Base-by-base conservation (phyloP, 345 rosid genomes). In the Microthlaspi erraticum region DNA sequence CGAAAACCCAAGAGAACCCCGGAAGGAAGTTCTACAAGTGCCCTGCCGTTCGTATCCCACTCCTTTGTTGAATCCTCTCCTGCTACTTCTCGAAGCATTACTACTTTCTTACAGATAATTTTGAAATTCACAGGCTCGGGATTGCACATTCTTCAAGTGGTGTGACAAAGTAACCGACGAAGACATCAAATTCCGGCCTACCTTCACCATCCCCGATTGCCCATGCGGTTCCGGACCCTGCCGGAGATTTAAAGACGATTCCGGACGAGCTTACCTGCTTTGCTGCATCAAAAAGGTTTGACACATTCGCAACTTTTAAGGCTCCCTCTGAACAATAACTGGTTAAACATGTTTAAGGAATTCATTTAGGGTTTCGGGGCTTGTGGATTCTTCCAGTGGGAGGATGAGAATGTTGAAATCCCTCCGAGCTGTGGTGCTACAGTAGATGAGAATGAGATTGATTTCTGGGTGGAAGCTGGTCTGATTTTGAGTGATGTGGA, bases 361-460 rank as follows among this genome's bases (percentile, higher is more conserved):
- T 14, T 34, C 12, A 14, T 64, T 74, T 72, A 83, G 90, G 76
- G 79, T 13, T 76, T 29, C 38, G 84, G 90, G 41, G 82, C 87
- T 60, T 86, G 90, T 64, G 38, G 29, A 12, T 85, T 71, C 70
- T 55, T 74, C 29, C 59, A 64, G 16, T 64, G 80, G 80, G 87
- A 49, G 20, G 74, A 74, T 67, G 32, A 49, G 20, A 72, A 74
- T 67, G 32, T 42, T 17, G 41, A 42, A 51, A 23, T 6, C 16
- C 29, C 63, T 67, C 31, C 5, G 49, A 46, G 16, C 10, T 23
- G 11, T 67, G 60, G 31, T 46, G 45, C 33, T 46, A 32, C 17
- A n/a, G 12, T 52, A 4, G 56, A 64, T 49, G 80, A 76, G 39
- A 71, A 70, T 49, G 80, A 76, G 39, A 71, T 38, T 2, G 75